These are phyloP conservation scores for Daldinia sp. DNA, from an alignment of 2,329 filamentous ascomycete genomes.

Conservation along the genomic window DNA sequence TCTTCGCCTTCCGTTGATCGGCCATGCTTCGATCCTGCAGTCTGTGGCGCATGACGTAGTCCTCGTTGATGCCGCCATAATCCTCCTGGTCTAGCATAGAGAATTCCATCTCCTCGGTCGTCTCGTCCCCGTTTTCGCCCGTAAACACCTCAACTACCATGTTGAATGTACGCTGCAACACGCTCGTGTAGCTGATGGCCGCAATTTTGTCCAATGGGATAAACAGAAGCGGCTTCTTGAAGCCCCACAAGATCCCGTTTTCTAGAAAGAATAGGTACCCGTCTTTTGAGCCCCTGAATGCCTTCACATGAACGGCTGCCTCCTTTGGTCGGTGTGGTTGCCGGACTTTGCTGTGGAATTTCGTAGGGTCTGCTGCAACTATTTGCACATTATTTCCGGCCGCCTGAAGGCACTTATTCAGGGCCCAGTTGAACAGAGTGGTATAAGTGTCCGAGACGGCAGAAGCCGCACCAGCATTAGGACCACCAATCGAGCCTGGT, in stretches of 20 bases:
- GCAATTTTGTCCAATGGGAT: slow-evolving; percentile 70
- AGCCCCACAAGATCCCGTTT: slow-evolving; percentile 76
- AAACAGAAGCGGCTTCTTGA: slow-evolving; percentile 76
- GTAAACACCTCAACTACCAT: slow-evolving; percentile 71
- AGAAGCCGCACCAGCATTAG: slow-evolving; percentile 62
- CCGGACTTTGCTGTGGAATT: slow-evolving; percentile 68
- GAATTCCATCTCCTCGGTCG: slow-evolving; percentile 73
- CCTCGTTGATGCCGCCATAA: slow-evolving; percentile 71
- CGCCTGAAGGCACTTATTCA: slow-evolving; percentile 64
- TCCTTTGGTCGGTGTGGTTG: slow-evolving; percentile 71
- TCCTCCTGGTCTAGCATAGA: slow-evolving; percentile 78
- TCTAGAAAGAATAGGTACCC: slow-evolving; percentile 76
- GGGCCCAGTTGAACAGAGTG: slow-evolving; percentile 71
- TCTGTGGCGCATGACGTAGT: slow-evolving; percentile 70
- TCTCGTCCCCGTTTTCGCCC: slow-evolving; percentile 55
- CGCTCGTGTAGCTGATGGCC: slow-evolving; percentile 75
- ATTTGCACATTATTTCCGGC: slow-evolving; percentile 63
- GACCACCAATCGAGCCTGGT: slow-evolving; percentile 66
- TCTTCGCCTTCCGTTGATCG: slow-evolving; percentile 74
- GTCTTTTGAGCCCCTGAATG: slow-evolving; percentile 76
- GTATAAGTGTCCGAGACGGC: slow-evolving; percentile 70
- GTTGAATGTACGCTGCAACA: slow-evolving; percentile 77
- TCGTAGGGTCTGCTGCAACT: slow-evolving; percentile 63
- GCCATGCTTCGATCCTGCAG: slow-evolving; percentile 77
- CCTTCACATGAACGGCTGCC: slow-evolving; percentile 73